phyloP scores from a whole-genome alignment of 768 basidiomycete species.

The Candolleomyces aberdarensis region DNA sequence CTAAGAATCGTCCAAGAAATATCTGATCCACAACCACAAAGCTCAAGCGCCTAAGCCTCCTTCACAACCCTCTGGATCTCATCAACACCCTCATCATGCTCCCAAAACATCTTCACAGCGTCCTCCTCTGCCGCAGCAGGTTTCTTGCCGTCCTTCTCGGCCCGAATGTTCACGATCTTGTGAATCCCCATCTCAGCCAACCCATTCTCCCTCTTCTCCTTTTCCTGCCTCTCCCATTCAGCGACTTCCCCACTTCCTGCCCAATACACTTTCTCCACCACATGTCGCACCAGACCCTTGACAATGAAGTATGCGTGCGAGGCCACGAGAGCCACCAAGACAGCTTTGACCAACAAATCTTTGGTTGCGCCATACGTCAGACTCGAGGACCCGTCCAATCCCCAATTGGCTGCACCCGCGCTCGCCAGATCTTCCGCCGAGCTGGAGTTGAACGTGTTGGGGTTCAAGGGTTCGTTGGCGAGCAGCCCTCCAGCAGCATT shows the following conservation, averaged over 20 bases:
- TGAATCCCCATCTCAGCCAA: slow-evolving; percentile 9
- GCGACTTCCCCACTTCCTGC: slow-evolving; percentile 49
- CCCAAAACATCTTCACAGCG: slow-evolving; percentile 51
- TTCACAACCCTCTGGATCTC: slow-evolving; percentile 69
- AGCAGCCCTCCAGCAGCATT: slow-evolving; percentile 13
- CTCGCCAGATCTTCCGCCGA: not conserved
- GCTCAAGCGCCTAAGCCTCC: slow-evolving; percentile 35
- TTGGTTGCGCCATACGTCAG: slow-evolving; percentile 35
- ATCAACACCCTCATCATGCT: slow-evolving; percentile 67
- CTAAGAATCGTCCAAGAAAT: not conserved
- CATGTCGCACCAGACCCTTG: slow-evolving; percentile 56
- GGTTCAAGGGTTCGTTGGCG: not conserved
- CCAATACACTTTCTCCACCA: slow-evolving; percentile 80
- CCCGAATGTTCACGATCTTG: slow-evolving; percentile 12
- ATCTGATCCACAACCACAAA: no score
- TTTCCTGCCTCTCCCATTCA: slow-evolving; percentile 20
- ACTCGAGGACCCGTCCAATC: slow-evolving; percentile 18
- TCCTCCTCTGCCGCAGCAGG: slow-evolving; percentile 15
- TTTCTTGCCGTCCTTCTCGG: slow-evolving; percentile 16
- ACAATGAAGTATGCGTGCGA: slow-evolving; percentile 82
- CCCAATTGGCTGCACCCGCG: slow-evolving; percentile 12
- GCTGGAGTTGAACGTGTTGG: not conserved
- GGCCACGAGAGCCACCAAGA: slow-evolving; percentile 75
- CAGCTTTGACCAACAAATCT: slow-evolving; percentile 57
- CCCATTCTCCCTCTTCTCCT: slow-evolving; percentile 7